Base-by-base conservation (phyloP, 1,139 yeast genomes). In the Pichia sp. region DNA sequence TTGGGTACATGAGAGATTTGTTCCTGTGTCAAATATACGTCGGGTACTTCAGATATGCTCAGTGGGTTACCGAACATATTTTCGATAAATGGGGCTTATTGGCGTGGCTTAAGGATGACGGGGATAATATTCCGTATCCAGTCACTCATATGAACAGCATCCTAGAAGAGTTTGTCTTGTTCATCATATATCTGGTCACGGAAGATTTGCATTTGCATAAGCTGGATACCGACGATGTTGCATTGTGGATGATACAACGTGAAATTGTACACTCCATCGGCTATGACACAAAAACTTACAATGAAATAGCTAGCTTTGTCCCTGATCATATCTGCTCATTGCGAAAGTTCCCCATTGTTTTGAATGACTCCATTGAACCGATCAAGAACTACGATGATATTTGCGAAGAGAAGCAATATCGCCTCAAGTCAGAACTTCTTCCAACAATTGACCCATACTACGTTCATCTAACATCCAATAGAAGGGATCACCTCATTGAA, bases 221-320 rank as follows among this genome's bases (percentile, higher is more conserved):
- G 5, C 52, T 66, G 3, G 59, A 69, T 1, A 73, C 72, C 1
- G 69, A 67, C 6, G 74, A 67, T n/a, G 65, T 76, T 7, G 67
- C 67, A 16, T 72, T 71, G 37, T 58, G 62, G 10, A 66, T 79
- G 39, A 70, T 86, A 28, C 66, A 63, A 38, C 69, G 72, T 33
- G 96, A 88, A 50, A 74, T 91, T 16, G 68, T 86, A 20, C 97
- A 91, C 52, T 71, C 77, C 13, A 63, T 91, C 18, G 78, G 93
- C 39, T 85, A 85, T 60, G 77, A 77, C 20, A 78, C 84, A 2
- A 63, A 78, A 64, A 68, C 77, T 16, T 87, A 78, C 52, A 74
- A 93, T 4, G 84, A 84, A 37, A 61, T 91, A 20, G 70, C 80
- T 42, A 62, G 74, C 5, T 72, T 67, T 17, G 69, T 88, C 10